phyloP scores from a whole-genome alignment of 257 asterid species.

The Gynochthodes officinalis region DNA sequence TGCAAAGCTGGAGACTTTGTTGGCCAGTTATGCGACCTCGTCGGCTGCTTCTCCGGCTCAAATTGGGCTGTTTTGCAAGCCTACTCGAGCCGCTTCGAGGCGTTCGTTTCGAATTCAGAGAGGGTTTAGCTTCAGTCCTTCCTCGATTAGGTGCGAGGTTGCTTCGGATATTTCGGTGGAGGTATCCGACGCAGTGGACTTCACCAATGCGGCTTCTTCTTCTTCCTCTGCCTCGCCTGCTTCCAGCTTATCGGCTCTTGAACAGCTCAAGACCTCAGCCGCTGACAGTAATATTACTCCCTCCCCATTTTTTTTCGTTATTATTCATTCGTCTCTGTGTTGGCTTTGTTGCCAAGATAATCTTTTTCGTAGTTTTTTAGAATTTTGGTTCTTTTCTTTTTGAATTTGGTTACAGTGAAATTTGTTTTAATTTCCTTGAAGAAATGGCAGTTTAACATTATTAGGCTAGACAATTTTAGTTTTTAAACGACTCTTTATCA shows the following conservation, averaged over 20 bases:
- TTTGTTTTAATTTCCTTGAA: not conserved
- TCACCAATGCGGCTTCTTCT: constrained; percentile 42
- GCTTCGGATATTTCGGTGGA: constrained; percentile 39
- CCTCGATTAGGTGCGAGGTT: constrained; percentile 52
- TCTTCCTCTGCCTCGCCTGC: constrained; percentile 53
- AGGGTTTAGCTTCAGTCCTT: constrained; percentile 10
- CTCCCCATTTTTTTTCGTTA: not conserved
- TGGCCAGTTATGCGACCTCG: constrained; percentile 48
- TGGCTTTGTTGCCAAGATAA: not conserved
- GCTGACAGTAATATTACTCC: constrained; percentile 57
- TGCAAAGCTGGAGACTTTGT: constrained; percentile 69
- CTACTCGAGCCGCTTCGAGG: constrained; percentile 41
- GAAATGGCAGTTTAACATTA: not conserved
- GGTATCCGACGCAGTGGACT: constrained; percentile 32
- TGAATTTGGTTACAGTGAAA: too few relatives aligned
- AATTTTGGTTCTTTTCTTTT: not conserved
- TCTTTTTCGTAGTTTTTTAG: not conserved
- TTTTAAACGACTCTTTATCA: not conserved
- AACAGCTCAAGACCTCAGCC: constrained; percentile 78
- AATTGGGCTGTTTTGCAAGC: constrained; percentile 39
- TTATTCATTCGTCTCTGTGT: not conserved
- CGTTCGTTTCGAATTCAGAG: constrained; percentile 22
- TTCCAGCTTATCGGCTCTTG: constrained; percentile 83
- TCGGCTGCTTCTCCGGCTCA: constrained; percentile 31
- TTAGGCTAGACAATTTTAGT: not conserved